Evolutionary conservation across 805 yeast species (phyloP), one percentile per base, ranked within the genome.

Genomic region (Teunomyces aglyptinius): DNA sequence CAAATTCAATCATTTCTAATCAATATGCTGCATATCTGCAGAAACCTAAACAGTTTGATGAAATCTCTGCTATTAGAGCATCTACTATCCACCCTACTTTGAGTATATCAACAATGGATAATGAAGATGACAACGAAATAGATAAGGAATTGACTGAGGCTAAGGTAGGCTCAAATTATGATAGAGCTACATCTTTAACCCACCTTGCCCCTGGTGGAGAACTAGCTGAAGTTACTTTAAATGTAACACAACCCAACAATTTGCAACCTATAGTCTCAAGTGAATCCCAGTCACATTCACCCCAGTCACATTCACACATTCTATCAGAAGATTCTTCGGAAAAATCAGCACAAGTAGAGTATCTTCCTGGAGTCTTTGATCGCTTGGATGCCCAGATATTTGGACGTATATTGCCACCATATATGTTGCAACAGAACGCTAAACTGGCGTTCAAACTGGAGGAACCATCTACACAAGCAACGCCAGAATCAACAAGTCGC

Each of bases 291-390:
- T 10, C 39, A n/a, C n/a, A n/a, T n/a, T n/a, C n/a, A n/a, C n/a
- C n/a, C n/a, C n/a, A n/a, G n/a, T n/a, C n/a, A n/a, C 24, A 34
- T 10, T 26, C 26, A 6, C 15, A 24, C 2, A 13, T 36, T 12
- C 24, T 22, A 3, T 20, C 39, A 7, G 27, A 22, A 10, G 24
- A 22, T 15, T 3, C 34, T 6, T 28, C 35, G 4, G 10, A 6
- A 3, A 44, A 39, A 19, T 40, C 49, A 20, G 46, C 36, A 6
- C 48, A 52, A 12, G 55, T 63, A 34, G 65, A 69, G 44, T 86
- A 87, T 56, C 75, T 86, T 50, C 89, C 94, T 1, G 94, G 96
- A 4, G 84, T 87, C 36, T 85, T 89, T 74, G 96, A 89, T 61
- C 86, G 85, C 53, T 65, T 89, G 40, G 97, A 89, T 61, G 81